Conservation (phyloP, 257 asterid genomes). For the Solanum corneliomulleri region DNA sequence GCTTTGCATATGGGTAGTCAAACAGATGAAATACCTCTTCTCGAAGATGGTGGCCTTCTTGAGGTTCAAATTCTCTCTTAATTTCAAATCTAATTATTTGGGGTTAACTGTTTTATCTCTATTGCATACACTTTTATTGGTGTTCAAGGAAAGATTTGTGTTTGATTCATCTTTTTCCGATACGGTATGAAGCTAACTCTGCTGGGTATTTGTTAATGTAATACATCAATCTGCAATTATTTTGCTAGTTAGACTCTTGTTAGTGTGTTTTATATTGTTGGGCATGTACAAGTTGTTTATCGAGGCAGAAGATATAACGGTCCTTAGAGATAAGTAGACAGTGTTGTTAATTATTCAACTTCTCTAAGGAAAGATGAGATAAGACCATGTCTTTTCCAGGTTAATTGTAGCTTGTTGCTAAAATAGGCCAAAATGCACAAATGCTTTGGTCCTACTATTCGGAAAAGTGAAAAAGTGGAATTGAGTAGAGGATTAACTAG, state of each 20-base stretch:
- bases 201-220: not conserved
- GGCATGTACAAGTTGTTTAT: not conserved
- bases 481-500: not conserved
- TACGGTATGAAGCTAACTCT: not conserved
- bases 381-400: not conserved
- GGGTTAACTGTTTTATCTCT: not conserved
- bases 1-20: constrained; percentile 33
- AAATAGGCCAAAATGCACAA: not conserved
- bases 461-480: not conserved
- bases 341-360: not conserved
- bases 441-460: not conserved
- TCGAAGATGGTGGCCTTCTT: constrained; percentile 48
- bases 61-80: constrained; percentile 28
- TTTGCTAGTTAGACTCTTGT: not conserved
- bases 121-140: not conserved
- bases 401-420: not conserved
- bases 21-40: constrained; percentile 52
- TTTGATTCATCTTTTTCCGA: not conserved
- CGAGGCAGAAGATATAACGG: not conserved
- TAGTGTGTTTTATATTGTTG: not conserved
- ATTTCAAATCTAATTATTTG: not conserved
- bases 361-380: not conserved
- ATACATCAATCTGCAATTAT: not conserved
- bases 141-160: not conserved
- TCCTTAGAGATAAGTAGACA: not conserved